A percentile compares a stretch with the other conserved stretches of the same genome.
Conservation (phyloP, 768 basidiomycete species). For the Pulveroboletus ravenelii region DNA sequence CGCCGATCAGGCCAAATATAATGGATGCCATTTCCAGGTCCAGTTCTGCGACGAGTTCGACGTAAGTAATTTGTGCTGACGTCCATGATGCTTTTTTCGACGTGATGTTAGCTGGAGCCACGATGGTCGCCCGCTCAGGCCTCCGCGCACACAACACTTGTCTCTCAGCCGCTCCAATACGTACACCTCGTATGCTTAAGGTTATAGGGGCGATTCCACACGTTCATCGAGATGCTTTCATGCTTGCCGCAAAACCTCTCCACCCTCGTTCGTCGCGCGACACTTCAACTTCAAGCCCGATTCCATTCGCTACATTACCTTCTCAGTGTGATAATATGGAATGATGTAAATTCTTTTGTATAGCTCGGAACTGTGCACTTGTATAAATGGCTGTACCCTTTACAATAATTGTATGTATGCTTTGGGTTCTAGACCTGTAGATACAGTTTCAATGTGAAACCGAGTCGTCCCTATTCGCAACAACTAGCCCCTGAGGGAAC, state of each 20-base stretch:
- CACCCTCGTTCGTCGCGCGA: slow-evolving; percentile 14
- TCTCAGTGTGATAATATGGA: slow-evolving; percentile 24
- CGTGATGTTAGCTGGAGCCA: slow-evolving; percentile 27
- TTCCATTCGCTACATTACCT: slow-evolving; percentile 11
- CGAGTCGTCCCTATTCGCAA: background rate
- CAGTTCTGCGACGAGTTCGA: slow-evolving; percentile 32
- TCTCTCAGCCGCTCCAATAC: slow-evolving; percentile 16
- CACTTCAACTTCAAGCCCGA: slow-evolving; percentile 17
- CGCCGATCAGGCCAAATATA: slow-evolving; percentile 12
- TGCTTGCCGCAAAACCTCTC: slow-evolving; percentile 8
- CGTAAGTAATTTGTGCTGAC: slow-evolving; percentile 17
- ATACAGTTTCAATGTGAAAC: background rate
- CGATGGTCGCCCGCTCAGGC: slow-evolving; percentile 18
- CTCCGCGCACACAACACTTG: slow-evolving; percentile 10
- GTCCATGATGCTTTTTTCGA: slow-evolving; percentile 2
- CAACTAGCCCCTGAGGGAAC: background rate
- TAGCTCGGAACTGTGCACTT: slow-evolving; percentile 18
- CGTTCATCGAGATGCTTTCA: slow-evolving; percentile 16
- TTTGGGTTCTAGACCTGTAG: background rate
- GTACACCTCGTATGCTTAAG: slow-evolving; percentile 22
- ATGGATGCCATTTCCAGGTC: slow-evolving; percentile 29
- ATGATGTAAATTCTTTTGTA: slow-evolving; percentile 32
- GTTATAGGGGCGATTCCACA: slow-evolving; percentile 1
- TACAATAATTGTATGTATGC: slow-evolving; percentile 24
- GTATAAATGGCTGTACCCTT: slow-evolving; percentile 18